A percentile compares a stretch with the other conserved stretches of the same genome.
phyloP scores from a whole-genome alignment of 805 yeast genomes.

The Starmera dryadoides region DNA sequence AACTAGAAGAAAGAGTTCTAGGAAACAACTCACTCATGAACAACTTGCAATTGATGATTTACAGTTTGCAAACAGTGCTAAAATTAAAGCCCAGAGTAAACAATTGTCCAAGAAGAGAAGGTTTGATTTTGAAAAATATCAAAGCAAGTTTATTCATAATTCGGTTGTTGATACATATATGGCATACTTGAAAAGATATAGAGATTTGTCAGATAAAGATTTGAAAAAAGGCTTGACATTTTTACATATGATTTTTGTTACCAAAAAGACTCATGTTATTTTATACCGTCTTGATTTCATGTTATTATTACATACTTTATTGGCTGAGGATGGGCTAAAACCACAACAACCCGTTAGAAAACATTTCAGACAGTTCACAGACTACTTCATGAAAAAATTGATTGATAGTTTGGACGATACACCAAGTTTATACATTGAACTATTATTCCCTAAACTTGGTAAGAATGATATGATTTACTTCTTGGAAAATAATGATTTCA shows the following conservation, averaged over 20 bases:
- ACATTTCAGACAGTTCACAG: conserved; percentile 59
- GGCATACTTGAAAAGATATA: conserved; percentile 49
- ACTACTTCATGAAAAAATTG: conserved; percentile 56
- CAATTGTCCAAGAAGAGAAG: conserved; percentile 24
- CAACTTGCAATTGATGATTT: conserved; percentile 26
- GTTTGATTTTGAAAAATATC: conserved; percentile 37
- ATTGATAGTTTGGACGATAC: conserved; percentile 39
- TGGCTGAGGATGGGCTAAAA: conserved; percentile 42
- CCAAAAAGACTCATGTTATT: conserved; percentile 49
- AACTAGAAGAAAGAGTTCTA: conserved; percentile 22
- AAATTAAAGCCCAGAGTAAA: conserved; percentile 24
- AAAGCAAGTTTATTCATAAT: conserved; percentile 44
- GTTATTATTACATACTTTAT: conserved; percentile 43
- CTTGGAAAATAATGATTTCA: conserved; percentile 50
- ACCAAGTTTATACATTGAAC: conserved; percentile 52
- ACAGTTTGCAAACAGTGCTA: conserved; percentile 25
- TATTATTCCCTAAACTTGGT: conserved; percentile 55
- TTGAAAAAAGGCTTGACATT: conserved; percentile 60
- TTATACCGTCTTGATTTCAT: conserved; percentile 72
- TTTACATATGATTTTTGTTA: conserved; percentile 63
- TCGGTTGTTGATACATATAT: conserved; percentile 60
- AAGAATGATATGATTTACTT: conserved; percentile 41
- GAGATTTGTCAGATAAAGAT: conserved; percentile 52
- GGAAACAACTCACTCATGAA: conserved; percentile 17
- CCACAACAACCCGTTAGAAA: conserved; percentile 36